Evolutionary conservation across 768 basidiomycete genomes (phyloP), one percentile per base, ranked within the genome.

Genomic region (Hirschioporus abietinus): DNA sequence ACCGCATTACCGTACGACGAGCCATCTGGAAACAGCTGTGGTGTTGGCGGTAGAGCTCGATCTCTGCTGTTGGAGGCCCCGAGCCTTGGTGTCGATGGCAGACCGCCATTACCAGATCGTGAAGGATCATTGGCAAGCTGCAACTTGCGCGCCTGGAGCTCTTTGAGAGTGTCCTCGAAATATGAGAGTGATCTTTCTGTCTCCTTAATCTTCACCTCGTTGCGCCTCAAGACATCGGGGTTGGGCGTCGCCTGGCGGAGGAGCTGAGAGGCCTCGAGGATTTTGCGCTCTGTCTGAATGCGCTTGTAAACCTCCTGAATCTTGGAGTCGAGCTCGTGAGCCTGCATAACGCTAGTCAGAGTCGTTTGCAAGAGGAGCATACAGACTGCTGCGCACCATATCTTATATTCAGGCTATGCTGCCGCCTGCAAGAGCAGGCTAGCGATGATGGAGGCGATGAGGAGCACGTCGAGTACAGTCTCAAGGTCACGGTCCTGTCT

Each of bases 231-330:
- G 62, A 96, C 95, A 78, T 95, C 93, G 71, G 86, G 90, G 74
- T 96, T 96, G 59, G 80, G 85, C 35, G 94, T 95, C 1, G 94
- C 94, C 76, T 87, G 86, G 60, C 90, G 86, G 66, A 96, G 82
- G 70, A 86, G 83, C 74, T 90, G 86, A 30, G 89, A 88, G 20
- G 89, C 94, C 77, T 95, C 92, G 70, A 96, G 83, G 75, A 96
- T 89, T 84, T 93, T 95, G 78, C 90, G 91, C 80, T 96, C 93
- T 36, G 91, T 95, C 80, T 90, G 86, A 76, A 96, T 95, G 77
- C 91, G 91, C 78, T 87, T 90, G 80, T 89, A 87, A 73, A 95
- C 88, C 78, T 94, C 92, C 76, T 89, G 88, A 76, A 96, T 94
- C 86, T 95, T 96, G 86, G 89, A 88, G 86, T 95, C 93, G 79